Evolutionary conservation across 176 grass and related monocot genomes (phyloP), one percentile per base, ranked within the genome.

Genomic region (Tillandsia fasciculata): DNA sequence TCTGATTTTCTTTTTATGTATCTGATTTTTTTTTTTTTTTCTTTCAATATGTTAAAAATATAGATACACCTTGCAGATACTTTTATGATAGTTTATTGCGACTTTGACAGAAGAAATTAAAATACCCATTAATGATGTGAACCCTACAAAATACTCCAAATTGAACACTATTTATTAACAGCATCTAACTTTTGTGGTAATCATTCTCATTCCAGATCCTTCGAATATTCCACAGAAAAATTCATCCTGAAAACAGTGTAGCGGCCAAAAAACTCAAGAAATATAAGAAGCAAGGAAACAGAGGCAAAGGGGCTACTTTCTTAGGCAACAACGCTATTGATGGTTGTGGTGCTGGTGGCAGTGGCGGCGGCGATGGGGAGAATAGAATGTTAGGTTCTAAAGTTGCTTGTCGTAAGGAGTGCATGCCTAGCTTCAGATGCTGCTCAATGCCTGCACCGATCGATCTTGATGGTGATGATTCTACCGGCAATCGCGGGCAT

Each of bases 161-260:
- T 42, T 42, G 33, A 42, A 42, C 33, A 42, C 33, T 7, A 42
- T 42, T 42, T 42, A 42, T 42, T 42, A 42, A 42, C 33, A 42
- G 33, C 33, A 42, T 42, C 33, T 42, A 42, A 42, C n/a, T 61
- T 20, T 18, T 23, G 12, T 17, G 3, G 12, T 70, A 54, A 13
- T 8, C 6, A 76, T 69, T 81, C 20, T 58, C 70, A 59, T 74
- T 88, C 78, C 87, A 99, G 95, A 99, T 99, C 76, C 90, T 99
- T 70, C 87, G 91, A 77, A 86, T 99, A 29, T 99, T 99, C 64
- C 90, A 99, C 84, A 83, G 82, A 77, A 99, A 94, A 82, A 87
- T 99, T 20, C 86, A 99, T 73, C 95, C 95, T 52, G 95, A 99
- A 70, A 94, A 70, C 64, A 63, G 66, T 7, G 47, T 74, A 9